Evolutionary conservation across 2,329 filamentous ascomycete species (phyloP), one percentile per base, ranked within the genome.

Genomic region (Fusarium coffeatum): DNA sequence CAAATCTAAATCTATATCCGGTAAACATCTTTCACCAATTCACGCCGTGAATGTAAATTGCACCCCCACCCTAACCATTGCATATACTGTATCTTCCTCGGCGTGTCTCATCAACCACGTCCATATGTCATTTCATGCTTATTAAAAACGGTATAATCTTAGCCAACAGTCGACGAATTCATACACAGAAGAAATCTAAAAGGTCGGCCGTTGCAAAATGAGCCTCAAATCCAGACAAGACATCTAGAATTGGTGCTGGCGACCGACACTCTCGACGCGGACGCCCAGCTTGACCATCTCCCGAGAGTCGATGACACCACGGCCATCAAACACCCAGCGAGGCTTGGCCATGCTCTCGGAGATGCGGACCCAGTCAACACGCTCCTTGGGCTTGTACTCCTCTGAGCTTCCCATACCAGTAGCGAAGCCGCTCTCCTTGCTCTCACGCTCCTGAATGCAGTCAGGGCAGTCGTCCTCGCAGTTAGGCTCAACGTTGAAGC

Each of bases 281-380:
- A 88, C 80, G 16, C 84, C 85, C n/a, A 87, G 77, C 77, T 82
- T 82, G 41, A 79, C 78, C 80, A 87, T 83, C 68, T 82, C 80
- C 23, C 78, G 76, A 20, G 80, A 80, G 68, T 88, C 83, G 48
- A 88, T 82, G 30, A 87, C 82, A 41, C 85, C 85, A 57, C 84
- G 83, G n/a, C 86, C 86, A 63, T 88, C 86, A 77, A 88, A 88
- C 27, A 88, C 79, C 84, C 85, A 87, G 59, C 82, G 83, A 13
- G 86, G 86, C 77, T 84, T 83, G 50, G 80, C 80, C 85, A 88
- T 87, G 67, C 77, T 76, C 55, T 80, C 75, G 46, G 84, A 79
- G 45, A 88, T 84, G 76, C 78, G 81, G 57, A 78, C 79, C 86
- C 86, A 88, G 78, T 88, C 83, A 20, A 88, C 74, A 40, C 77